Percentiles rank a stretch among this genome's conserved stretches.
These are phyloP conservation scores for Lobosporangium transversale DNA, from an alignment of 192 early-diverging fungal species.

Conservation along the genomic window DNA sequence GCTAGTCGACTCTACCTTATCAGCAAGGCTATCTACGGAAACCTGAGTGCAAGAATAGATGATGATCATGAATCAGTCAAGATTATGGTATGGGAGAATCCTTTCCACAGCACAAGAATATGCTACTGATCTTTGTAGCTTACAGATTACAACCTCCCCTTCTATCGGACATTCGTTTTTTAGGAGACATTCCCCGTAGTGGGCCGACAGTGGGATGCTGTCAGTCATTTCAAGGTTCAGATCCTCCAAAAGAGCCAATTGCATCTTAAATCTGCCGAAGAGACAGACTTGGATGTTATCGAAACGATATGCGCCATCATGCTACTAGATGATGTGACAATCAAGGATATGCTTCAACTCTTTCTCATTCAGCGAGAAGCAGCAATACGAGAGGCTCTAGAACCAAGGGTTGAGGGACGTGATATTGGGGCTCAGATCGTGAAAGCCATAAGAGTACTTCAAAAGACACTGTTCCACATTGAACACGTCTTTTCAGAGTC, in stretches of 20 bases:
- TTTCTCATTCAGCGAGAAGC: conserved; percentile 65
- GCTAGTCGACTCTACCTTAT: conserved; percentile 77
- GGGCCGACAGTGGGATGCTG: conserved; percentile 86
- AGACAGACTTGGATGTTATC: conserved; percentile 60
- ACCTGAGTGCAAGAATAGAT: conserved; percentile 65
- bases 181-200: conserved; percentile 83
- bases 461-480: conserved; percentile 53
- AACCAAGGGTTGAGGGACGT: conserved; percentile 4
- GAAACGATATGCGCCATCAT: conserved; percentile 74
- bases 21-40: conserved; percentile 73
- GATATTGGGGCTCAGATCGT: conserved; percentile 52
- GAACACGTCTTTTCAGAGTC: conserved; percentile 38
- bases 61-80: conserved; percentile 22
- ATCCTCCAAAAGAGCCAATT: conserved; percentile 73
- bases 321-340: conserved; percentile 69
- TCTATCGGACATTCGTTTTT: not conserved
- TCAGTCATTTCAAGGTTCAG: conserved; percentile 77
- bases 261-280: conserved; percentile 56
- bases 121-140: not conserved
- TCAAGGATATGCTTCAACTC: conserved; percentile 61
- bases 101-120: not conserved
- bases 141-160: too few species aligned
- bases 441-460: conserved; percentile 54
- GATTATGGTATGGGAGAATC: conserved; percentile 29
- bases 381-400: conserved; percentile 55